phyloP scores from a whole-genome alignment of 768 basidiomycete genomes.

The Postia placenta region DNA sequence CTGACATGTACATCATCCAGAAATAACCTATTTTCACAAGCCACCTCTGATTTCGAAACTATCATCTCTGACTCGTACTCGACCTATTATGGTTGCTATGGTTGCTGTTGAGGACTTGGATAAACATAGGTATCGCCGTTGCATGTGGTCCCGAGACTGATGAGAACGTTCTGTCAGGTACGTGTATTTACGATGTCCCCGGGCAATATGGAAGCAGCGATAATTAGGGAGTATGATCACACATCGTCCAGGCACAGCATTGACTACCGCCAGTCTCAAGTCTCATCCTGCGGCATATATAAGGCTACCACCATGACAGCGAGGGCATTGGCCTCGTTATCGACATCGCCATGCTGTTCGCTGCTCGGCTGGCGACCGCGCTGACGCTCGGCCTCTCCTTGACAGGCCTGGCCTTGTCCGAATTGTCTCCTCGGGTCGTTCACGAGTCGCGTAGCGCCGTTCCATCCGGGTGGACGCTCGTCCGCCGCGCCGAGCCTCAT shows the following conservation, averaged over 20 bases:
- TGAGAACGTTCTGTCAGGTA: too few relatives aligned
- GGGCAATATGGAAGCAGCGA: too few relatives aligned
- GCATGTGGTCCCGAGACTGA: too few relatives aligned
- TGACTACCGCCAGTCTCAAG: background rate
- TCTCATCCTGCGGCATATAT: background rate
- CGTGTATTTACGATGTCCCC: too few relatives aligned
- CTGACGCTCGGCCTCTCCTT: constrained; percentile 1
- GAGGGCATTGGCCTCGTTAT: background rate
- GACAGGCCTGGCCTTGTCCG: background rate
- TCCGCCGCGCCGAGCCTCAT: constrained; percentile 30
- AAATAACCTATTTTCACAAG: too few relatives aligned
- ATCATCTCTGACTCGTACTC: too few relatives aligned
- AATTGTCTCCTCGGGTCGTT: background rate
- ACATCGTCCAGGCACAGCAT: background rate
- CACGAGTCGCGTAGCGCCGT: constrained; percentile 15
- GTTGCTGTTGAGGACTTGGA: too few relatives aligned
- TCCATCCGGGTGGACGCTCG: constrained; percentile 36
- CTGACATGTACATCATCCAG: too few relatives aligned
- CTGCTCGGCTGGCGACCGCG: background rate
- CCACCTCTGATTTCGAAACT: too few relatives aligned
- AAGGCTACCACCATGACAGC: background rate
- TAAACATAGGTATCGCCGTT: too few relatives aligned
- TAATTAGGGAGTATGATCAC: too few relatives aligned
- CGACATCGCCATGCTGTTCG: background rate
- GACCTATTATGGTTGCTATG: too few relatives aligned